phyloP scores from a whole-genome alignment of 148 eudicot genomes.

The Fagopyrum homotropicum region DNA sequence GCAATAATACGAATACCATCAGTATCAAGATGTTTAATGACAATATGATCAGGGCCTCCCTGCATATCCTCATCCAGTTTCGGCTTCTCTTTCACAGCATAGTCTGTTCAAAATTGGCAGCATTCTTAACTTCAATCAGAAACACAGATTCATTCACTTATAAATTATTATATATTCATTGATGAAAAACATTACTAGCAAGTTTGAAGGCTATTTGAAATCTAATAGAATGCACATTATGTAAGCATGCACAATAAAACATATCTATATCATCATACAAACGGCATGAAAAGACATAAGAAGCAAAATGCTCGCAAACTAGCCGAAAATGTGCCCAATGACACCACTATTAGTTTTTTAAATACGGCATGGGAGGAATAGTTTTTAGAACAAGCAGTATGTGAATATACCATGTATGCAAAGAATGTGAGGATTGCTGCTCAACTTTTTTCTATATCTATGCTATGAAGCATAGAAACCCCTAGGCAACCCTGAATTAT shows the following conservation, averaged over 20 bases:
- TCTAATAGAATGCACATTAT: neutral
- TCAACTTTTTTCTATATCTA: neutral
- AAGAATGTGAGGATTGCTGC: neutral
- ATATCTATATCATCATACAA: slow-evolving; percentile 2
- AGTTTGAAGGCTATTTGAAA: neutral
- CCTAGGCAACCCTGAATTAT: no score
- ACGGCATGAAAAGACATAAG: neutral
- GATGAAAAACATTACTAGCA: neutral
- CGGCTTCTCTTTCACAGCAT: slow-evolving; percentile 80
- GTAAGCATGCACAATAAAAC: neutral
- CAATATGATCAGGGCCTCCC: slow-evolving; percentile 84
- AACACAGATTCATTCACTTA: neutral
- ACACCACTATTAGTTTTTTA: neutral
- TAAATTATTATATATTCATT: neutral
- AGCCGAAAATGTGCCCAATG: neutral
- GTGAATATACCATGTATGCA: neutral
- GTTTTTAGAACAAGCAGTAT: neutral
- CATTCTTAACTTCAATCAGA: neutral
- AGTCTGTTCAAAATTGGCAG: slow-evolving; percentile 41
- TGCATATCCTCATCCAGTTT: slow-evolving; percentile 65
- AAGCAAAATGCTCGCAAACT: neutral
- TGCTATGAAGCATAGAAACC: no score
- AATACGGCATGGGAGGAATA: neutral
- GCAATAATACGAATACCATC: slow-evolving; percentile 88
- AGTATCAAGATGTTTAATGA: slow-evolving; percentile 64